Percentiles rank a stretch among this genome's conserved stretches.
Conservation (phyloP, 2,329 filamentous ascomycete species). For the Apiospora phragmitis region DNA sequence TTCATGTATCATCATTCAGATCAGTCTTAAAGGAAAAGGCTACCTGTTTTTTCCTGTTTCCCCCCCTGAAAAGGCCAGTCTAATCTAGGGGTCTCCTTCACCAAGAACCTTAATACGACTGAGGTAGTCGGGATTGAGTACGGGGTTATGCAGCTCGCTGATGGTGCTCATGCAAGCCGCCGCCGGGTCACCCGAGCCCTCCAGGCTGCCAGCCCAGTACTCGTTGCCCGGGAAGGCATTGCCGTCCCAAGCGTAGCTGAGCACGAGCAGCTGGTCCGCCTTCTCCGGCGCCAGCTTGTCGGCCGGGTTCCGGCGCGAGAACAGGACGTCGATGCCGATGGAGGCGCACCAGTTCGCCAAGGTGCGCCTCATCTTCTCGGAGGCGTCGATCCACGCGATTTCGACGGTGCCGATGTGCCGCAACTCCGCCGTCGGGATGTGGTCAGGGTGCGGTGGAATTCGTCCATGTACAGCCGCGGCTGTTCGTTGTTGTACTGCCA, state of each 20-base stretch:
- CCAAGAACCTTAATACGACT: conserved; percentile 25
- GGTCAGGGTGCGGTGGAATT: conserved; percentile 20
- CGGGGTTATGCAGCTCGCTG: conserved; percentile 33
- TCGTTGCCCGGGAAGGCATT: conserved; percentile 36
- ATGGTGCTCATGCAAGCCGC: conserved; percentile 36
- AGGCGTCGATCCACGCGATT: conserved; percentile 23
- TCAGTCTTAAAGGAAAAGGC: neutral
- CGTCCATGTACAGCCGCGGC: conserved; percentile 20
- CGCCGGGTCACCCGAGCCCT: conserved; percentile 31
- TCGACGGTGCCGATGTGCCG: conserved; percentile 26
- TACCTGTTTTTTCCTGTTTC: no score
- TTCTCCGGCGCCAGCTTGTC: conserved; percentile 20
- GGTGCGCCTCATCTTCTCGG: neutral
- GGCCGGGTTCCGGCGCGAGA: conserved; percentile 27
- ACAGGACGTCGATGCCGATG: conserved; percentile 21
- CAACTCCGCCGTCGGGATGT: conserved; percentile 14
- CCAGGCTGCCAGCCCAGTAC: conserved; percentile 27
- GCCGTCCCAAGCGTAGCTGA: conserved; percentile 35
- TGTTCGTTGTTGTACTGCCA: conserved; percentile 22
- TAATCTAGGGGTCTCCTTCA: neutral
- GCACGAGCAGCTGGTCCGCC: conserved; percentile 26
- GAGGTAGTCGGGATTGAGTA: conserved; percentile 29
- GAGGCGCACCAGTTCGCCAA: neutral
- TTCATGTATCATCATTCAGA: neutral
- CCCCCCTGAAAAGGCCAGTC: no score